phyloP scores from a whole-genome alignment of 768 basidiomycete species.

The Serendipita sp. region DNA sequence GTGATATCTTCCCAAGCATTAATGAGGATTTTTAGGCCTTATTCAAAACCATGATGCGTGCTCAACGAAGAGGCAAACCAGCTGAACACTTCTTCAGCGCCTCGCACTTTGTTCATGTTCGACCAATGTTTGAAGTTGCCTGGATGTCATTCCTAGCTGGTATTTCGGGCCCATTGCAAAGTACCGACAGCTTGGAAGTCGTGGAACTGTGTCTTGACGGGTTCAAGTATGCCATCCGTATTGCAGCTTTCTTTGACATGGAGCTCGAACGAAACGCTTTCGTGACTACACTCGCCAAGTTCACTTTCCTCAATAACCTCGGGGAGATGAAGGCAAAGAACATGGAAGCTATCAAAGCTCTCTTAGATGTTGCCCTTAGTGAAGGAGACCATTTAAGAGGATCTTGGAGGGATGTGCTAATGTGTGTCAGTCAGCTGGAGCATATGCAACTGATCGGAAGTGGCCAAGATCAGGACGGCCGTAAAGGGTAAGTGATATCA shows the following conservation, averaged over 20 bases:
- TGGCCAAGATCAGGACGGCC: slow-evolving; percentile 69
- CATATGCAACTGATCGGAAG: slow-evolving; percentile 95
- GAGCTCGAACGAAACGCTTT: slow-evolving; percentile 98
- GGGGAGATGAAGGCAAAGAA: slow-evolving; percentile 99
- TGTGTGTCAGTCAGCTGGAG: slow-evolving; percentile 95
- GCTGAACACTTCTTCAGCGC: slow-evolving; percentile 92
- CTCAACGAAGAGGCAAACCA: slow-evolving; percentile 69
- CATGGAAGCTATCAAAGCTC: slow-evolving; percentile 94
- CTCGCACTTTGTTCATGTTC: slow-evolving; percentile 88
- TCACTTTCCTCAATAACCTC: slow-evolving; percentile 93
- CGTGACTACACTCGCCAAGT: slow-evolving; percentile 88
- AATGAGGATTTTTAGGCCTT: slow-evolving; percentile 40
- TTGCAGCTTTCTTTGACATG: slow-evolving; percentile 92
- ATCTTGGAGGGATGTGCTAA: slow-evolving; percentile 91
- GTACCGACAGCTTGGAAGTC: slow-evolving; percentile 84
- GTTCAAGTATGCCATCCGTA: slow-evolving; percentile 91
- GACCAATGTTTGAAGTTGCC: slow-evolving; percentile 97
- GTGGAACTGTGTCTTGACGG: slow-evolving; percentile 89
- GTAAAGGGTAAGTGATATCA: slow-evolving; percentile 50
- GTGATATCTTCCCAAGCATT: slow-evolving; percentile 4
- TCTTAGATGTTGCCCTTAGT: slow-evolving; percentile 88
- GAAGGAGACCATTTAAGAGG: slow-evolving; percentile 93
- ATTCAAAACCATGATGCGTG: slow-evolving; percentile 81
- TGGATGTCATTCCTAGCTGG: slow-evolving; percentile 98
- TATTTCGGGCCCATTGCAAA: slow-evolving; percentile 84